Conservation (phyloP, 2,329 filamentous ascomycete genomes). For the Huntiella omanensis region DNA sequence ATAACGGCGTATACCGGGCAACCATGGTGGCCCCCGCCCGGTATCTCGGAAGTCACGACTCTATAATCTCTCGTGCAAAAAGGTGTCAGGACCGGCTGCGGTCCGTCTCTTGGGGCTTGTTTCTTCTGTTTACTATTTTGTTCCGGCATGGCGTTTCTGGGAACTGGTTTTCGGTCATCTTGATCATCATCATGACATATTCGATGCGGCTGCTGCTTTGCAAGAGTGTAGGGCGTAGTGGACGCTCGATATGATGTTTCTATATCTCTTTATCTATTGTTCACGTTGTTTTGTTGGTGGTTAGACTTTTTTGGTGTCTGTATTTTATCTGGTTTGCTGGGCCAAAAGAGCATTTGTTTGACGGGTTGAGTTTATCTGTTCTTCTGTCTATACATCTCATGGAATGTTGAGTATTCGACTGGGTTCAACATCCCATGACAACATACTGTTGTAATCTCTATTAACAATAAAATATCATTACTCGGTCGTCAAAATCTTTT, state of each 20-base stretch:
- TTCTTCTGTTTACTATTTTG: slow-evolving; percentile 11
- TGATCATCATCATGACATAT: slow-evolving; percentile 11
- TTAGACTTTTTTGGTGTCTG: not conserved
- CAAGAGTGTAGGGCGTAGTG: too few relatives aligned
- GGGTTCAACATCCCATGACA: too few relatives aligned
- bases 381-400: too few relatives aligned
- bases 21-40: too few relatives aligned
- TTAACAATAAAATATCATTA: too few relatives aligned
- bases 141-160: slow-evolving; percentile 11
- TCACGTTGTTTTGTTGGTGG: not conserved
- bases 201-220: not conserved
- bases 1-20: too few relatives aligned
- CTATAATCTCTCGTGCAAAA: slow-evolving; percentile 2
- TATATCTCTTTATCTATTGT: slow-evolving; percentile 3
- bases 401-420: too few relatives aligned
- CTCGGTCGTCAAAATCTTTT: too few relatives aligned
- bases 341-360: slow-evolving; percentile 1
- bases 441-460: too few relatives aligned
- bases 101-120: slow-evolving; percentile 5
- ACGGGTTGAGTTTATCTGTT: slow-evolving; percentile 2
- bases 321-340: not conserved
- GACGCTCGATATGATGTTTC: too few relatives aligned
- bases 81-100: slow-evolving; percentile 1
- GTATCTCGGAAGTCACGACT: not conserved
- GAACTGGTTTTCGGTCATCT: slow-evolving; percentile 10